Conservation (phyloP, 768 basidiomycete genomes). For the Hypsizygus marmoreus region DNA sequence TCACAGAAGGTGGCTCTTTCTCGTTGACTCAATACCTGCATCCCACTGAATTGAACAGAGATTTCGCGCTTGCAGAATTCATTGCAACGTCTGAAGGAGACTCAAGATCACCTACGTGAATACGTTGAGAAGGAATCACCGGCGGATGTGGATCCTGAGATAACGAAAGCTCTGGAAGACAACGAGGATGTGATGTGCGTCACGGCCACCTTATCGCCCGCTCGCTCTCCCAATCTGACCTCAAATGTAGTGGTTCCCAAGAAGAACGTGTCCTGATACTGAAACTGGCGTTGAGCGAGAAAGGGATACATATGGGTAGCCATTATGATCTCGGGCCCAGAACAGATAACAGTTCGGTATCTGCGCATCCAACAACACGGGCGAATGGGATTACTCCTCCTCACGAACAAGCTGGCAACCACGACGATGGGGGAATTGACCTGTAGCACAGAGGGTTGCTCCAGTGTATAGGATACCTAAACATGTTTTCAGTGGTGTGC, state of each 20-base stretch:
- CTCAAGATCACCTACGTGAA: conserved; percentile 59
- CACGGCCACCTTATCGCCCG: conserved; percentile 1
- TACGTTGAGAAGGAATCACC: conserved; percentile 38
- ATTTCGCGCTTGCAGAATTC: conserved; percentile 78
- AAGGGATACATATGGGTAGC: conserved; percentile 49
- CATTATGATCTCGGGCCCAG: conserved; percentile 44
- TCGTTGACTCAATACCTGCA: no score
- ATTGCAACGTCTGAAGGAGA: conserved; percentile 57
- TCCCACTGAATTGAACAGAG: no score
- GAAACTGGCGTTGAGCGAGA: conserved; percentile 62
- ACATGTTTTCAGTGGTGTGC: no score
- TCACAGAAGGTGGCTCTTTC: conserved; percentile 85
- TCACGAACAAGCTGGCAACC: neutral
- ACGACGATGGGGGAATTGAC: conserved; percentile 21
- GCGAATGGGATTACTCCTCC: neutral
- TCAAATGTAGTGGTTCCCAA: conserved; percentile 63
- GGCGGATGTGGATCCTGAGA: conserved; percentile 52
- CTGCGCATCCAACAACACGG: neutral
- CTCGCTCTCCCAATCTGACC: conserved; percentile 5
- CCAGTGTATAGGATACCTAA: conserved; percentile 6
- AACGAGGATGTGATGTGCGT: conserved; percentile 73
- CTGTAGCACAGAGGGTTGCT: conserved; percentile 16
- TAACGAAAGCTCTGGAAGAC: conserved; percentile 64
- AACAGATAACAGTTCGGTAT: neutral
- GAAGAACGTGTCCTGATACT: conserved; percentile 75